These are phyloP conservation scores for Starmerella stellata DNA, from an alignment of 805 yeast species.

Conservation along the genomic window DNA sequence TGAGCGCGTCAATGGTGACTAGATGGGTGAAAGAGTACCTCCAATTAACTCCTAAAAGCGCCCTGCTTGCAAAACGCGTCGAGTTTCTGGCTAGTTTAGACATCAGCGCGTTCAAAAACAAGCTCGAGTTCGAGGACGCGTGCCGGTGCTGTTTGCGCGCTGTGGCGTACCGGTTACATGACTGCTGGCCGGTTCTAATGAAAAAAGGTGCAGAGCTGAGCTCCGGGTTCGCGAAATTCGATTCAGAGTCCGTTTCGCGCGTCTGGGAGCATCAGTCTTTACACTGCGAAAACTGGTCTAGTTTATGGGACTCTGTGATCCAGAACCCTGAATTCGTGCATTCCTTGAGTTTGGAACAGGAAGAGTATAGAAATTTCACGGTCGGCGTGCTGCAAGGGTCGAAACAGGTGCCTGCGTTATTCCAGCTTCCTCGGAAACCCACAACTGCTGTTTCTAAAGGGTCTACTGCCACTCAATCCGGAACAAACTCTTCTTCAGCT, in stretches of 20 bases:
- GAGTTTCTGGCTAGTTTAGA: neutral
- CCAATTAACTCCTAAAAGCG: neutral
- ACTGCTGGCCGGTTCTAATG: neutral
- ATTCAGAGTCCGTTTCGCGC: neutral
- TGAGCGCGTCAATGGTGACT: constrained; percentile 1
- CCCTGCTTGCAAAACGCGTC: neutral
- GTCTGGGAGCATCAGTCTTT: neutral
- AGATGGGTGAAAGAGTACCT: constrained; percentile 8
- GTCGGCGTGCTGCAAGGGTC: neutral
- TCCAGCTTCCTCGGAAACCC: constrained; percentile 1
- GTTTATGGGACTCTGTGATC: neutral
- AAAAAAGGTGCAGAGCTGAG: neutral
- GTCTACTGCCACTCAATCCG: no score
- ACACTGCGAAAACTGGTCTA: neutral
- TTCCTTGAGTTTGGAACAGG: neutral
- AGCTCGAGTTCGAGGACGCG: neutral
- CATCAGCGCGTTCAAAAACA: neutral
- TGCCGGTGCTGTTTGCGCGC: neutral
- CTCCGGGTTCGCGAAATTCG: neutral
- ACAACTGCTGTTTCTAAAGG: no score
- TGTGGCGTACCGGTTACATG: neutral
- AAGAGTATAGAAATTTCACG: neutral
- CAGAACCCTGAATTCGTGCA: neutral
- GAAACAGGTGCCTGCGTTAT: neutral
- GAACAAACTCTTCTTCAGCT: no score